Evolutionary conservation across 176 grass and related monocot genomes (phyloP).

Genomic region (Ananas comosus): DNA sequence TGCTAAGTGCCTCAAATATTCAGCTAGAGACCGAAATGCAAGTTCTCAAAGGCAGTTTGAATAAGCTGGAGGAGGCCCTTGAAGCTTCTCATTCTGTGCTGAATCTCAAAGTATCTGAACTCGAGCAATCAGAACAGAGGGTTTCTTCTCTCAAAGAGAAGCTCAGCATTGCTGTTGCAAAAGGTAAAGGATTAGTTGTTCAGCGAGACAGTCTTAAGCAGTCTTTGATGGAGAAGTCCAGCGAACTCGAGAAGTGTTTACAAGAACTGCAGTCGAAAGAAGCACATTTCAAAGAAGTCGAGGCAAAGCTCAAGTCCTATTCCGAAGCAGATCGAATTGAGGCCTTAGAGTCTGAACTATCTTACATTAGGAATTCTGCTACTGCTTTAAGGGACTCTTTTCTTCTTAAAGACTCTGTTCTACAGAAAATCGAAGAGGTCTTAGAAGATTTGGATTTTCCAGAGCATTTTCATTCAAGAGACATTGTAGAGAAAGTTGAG

Average conservation of each 20-base stretch:
- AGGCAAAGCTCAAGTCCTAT: constrained; percentile 77
- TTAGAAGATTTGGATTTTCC: constrained; percentile 95
- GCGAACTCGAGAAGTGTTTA: constrained; percentile 63
- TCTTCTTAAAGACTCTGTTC: constrained; percentile 85
- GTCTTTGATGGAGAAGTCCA: constrained; percentile 67
- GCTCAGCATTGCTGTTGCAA: constrained; percentile 89
- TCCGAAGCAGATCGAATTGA: constrained; percentile 88
- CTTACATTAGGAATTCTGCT: constrained; percentile 85
- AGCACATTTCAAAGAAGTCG: constrained; percentile 53
- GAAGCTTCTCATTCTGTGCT: constrained; percentile 35
- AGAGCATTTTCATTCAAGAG: constrained; percentile 82
- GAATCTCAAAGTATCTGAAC: constrained; percentile 56
- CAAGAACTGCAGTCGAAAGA: constrained; percentile 58
- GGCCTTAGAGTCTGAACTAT: constrained; percentile 93
- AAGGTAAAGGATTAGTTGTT: constrained; percentile 89
- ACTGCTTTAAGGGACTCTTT: constrained; percentile 95
- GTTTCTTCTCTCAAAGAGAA: constrained; percentile 81
- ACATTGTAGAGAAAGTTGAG: constrained; percentile 89
- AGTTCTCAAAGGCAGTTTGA: constrained; percentile 51
- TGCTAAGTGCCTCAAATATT: constrained; percentile 51
- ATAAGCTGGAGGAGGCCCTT: constrained; percentile 45
- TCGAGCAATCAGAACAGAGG: constrained; percentile 81
- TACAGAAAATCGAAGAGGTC: constrained; percentile 96
- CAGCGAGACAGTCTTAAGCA: constrained; percentile 91
- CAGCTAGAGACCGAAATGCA: constrained; percentile 63